Conservation (phyloP, 768 basidiomycete species). For the Mycena albidolilacea region DNA sequence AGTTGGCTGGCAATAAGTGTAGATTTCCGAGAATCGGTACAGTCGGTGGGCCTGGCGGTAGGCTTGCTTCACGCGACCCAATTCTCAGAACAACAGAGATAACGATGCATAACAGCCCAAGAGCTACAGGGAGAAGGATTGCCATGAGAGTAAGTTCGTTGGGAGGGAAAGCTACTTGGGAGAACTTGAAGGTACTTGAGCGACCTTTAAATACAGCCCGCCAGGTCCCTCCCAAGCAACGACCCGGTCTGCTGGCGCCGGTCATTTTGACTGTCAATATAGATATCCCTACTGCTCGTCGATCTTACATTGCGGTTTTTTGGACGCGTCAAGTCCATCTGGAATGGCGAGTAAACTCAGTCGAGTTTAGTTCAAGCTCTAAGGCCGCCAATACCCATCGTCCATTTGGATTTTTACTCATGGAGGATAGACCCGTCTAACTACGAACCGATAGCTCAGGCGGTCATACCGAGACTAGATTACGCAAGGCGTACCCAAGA, state of each 20-base stretch:
- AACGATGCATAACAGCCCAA: not conserved
- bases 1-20: constrained; percentile 33
- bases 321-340: no score
- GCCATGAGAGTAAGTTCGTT: constrained; percentile 2
- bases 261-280: no score
- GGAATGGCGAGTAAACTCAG: no score
- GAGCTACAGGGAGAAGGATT: not conserved
- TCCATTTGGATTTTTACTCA: no score
- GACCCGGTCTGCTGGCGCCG: not conserved
- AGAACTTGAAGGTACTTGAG: not conserved
- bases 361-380: no score
- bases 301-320: no score
- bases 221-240: not conserved
- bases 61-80: constrained; percentile 23
- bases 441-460: no score
- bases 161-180: not conserved
- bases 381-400: no score
- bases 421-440: no score
- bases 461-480: no score
- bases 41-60: constrained; percentile 40
- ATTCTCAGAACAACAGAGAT: constrained; percentile 12
- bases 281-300: no score
- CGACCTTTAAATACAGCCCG: not conserved
- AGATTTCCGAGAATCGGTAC: constrained; percentile 36
- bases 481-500: no score